Conservation (phyloP, 257 asterid species). For the Nicotiana otophora region DNA sequence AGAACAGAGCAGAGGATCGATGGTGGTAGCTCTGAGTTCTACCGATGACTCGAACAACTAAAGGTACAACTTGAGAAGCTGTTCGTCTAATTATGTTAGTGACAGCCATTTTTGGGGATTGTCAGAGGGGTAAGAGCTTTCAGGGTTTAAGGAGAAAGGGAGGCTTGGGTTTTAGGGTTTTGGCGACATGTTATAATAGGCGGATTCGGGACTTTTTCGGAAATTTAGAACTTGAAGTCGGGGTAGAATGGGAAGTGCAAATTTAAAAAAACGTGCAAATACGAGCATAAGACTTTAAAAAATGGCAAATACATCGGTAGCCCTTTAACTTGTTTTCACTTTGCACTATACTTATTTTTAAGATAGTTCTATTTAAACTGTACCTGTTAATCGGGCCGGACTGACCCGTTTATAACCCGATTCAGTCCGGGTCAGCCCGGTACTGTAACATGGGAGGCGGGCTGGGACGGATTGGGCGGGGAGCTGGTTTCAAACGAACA, state of each 20-base stretch:
- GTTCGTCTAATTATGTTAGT: conserved; percentile 38
- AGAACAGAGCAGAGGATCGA: conserved; percentile 30
- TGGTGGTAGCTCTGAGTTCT: conserved; percentile 38
- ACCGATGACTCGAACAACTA: conserved; percentile 33
- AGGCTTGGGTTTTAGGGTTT: background rate
- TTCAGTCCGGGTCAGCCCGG: too few relatives aligned
- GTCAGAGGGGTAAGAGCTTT: background rate
- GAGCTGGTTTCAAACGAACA: too few relatives aligned
- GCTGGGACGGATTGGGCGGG: too few relatives aligned
- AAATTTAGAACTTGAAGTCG: background rate
- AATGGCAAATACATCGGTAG: too few relatives aligned
- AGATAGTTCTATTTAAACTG: too few relatives aligned
- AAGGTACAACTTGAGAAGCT: conserved; percentile 50
- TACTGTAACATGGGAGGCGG: too few relatives aligned
- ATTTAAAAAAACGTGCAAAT: too few relatives aligned
- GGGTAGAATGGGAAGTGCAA: background rate
- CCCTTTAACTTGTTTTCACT: too few relatives aligned
- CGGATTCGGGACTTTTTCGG: background rate
- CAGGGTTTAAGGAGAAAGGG: conserved; percentile 31
- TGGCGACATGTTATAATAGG: background rate
- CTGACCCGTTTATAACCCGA: too few relatives aligned
- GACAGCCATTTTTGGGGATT: conserved; percentile 10
- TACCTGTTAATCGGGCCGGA: too few relatives aligned
- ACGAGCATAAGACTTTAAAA: too few relatives aligned
- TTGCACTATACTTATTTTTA: too few relatives aligned